Evolutionary conservation across 2,329 filamentous ascomycete genomes (phyloP), one percentile per base, ranked within the genome.

Genomic region (Beauveria sp.): DNA sequence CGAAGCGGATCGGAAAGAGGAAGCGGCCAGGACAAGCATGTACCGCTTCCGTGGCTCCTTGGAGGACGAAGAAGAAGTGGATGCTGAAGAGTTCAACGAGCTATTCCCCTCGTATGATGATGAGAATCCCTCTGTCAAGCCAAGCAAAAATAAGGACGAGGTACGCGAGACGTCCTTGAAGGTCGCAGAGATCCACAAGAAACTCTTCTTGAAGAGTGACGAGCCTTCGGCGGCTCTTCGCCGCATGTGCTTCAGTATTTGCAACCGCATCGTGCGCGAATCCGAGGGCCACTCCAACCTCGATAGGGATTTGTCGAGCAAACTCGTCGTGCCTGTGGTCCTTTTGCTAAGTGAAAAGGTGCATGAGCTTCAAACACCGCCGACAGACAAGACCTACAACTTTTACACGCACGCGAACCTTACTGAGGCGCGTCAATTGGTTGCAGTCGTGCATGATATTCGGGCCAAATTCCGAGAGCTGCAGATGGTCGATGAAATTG

Each of bases 381-480:
- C 73, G 6, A 74, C 75, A 5, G 68, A 76, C 34, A 73, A 70
- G 20, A 67, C 68, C 1, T 96, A 93, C 77, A 96, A 96, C 74
- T 97, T 99, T 72, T 99, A 99, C 73, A 87, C 84, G 0, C 88
- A 96, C 68, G 73, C 87, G 3, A 96, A 97, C 67, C 76, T 93
- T 14, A 72, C 77, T 1, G 91, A 97, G 75, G 86, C 86, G 10
- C 86, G 88, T 63, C 89, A 86, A 63, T 80, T 97, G 4, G 85
- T 94, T 28, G 75, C 72, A 0, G 76, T 97, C 9, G 79, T 91
- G 12, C 81, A 86, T 67, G 84, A 85, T 55, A 84, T 93, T 51
- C 86, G 89, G 69, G 71, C 77, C 52, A 85, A 89, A 18, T 96
- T 97, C 75, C 79, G 80, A 22, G 81, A 89, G 63, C 84, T 99